Evolutionary conservation across 202 grass and related monocot species (phyloP).

Genomic region (Saccharum hybrid): DNA sequence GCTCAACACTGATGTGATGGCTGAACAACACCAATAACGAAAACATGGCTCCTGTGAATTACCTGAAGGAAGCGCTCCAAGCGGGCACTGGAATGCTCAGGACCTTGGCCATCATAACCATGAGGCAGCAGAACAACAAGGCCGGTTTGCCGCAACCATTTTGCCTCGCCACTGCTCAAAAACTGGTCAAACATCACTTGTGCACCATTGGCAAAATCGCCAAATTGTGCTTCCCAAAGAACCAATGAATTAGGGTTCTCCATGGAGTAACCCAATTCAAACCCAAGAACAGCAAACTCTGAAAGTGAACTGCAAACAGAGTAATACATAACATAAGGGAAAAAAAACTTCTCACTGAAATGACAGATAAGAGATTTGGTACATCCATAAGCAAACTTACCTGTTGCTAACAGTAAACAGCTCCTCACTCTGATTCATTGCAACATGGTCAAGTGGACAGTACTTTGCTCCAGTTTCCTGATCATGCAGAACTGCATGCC

Average conservation of each 20-base stretch:
- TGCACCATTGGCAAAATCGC: constrained; percentile 88
- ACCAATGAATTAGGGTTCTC: constrained; percentile 95
- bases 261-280: constrained; percentile 98
- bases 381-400: constrained; percentile 41
- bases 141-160: constrained; percentile 92
- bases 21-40: background rate
- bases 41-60: background rate
- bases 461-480: constrained; percentile 79
- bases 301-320: constrained; percentile 77
- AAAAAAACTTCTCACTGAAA: background rate
- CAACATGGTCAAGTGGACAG: constrained; percentile 77
- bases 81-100: constrained; percentile 82
- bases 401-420: constrained; percentile 90
- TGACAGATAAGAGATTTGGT: background rate
- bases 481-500: constrained; percentile 84
- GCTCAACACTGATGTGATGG: background rate
- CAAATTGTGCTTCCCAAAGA: constrained; percentile 95
- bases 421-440: constrained; percentile 82
- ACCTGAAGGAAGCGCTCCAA: constrained; percentile 97
- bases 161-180: constrained; percentile 88
- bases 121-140: constrained; percentile 85
- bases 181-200: constrained; percentile 98
- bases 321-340: background rate
- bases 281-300: constrained; percentile 95
- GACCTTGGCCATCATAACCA: constrained; percentile 90